Percentiles rank a stretch among this genome's conserved stretches.
Evolutionary conservation across 2,329 filamentous ascomycete genomes (phyloP).

Genomic region (Kalmusia sp.): DNA sequence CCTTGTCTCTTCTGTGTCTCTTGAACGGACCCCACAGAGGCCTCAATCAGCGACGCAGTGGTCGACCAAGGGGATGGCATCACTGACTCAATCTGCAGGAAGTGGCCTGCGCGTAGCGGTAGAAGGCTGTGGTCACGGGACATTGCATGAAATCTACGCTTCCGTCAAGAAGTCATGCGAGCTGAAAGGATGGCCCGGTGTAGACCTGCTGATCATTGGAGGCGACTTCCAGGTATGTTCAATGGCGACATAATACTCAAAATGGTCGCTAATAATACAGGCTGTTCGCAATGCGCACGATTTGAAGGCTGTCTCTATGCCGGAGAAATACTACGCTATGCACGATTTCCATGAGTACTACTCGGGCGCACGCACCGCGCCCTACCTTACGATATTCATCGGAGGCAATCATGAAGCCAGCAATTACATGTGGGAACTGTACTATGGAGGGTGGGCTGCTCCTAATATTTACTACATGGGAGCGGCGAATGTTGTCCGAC

Average conservation of each 20-base stretch:
- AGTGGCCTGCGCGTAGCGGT: conserved; percentile 73
- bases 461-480: conserved; percentile 98
- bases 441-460: conserved; percentile 96
- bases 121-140: conserved; percentile 92
- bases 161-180: conserved; percentile 74
- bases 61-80: conserved; percentile 25
- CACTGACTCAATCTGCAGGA: conserved; percentile 28
- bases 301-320: conserved; percentile 87
- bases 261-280: conserved; percentile 51
- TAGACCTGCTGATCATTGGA: conserved; percentile 92
- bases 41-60: neutral
- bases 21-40: no score
- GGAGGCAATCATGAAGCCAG: conserved; percentile 96
- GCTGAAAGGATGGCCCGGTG: conserved; percentile 75
- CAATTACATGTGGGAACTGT: conserved; percentile 88
- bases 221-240: conserved; percentile 86
- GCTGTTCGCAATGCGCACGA: conserved; percentile 89
- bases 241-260: neutral
- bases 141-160: conserved; percentile 88
- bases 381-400: conserved; percentile 90
- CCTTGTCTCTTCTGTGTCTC: no score
- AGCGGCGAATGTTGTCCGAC: conserved; percentile 83
- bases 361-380: conserved; percentile 75
- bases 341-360: conserved; percentile 97
- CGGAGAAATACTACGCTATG: conserved; percentile 83